Evolutionary conservation across 2,329 filamentous ascomycete species (phyloP), one percentile per base, ranked within the genome.

Genomic region (Aspergillus viridinutans): DNA sequence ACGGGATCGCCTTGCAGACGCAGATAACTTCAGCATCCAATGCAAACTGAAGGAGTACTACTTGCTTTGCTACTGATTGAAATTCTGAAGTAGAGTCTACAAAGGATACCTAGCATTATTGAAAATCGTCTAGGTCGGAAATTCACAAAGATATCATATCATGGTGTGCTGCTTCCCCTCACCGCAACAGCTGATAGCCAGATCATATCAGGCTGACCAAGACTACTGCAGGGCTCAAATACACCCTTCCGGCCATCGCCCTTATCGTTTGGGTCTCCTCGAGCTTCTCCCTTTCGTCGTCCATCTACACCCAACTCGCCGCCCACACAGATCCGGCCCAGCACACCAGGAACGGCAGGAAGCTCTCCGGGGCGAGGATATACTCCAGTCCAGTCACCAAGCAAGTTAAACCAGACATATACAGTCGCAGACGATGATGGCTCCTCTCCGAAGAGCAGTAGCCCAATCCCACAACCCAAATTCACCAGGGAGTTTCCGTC

Each of bases 171-270:
- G 20, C 21, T 47, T 47, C 10, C 23, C 21, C 10, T 47, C 23
- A 7, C 12, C 21, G 8, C 14, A 26, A 12, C 23, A 20, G n/a
- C 42, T 6, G 8, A 47, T 43, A 17, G 21, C 28, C 17, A n/a
- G 38, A 29, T 20, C 21, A 56, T 35, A 21, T 17, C 28, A 20
- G 38, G 6, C 4, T 9, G 21, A 32, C 17, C n/a, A 51, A 28
- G 21, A 20, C 9, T 1, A 50, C 7, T 25, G 50, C 60, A 74
- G 71, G 70, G 71, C 53, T 85, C 81, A 79, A 71, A 81, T 79
- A 72, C 80, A 77, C 77, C 83, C 56, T 90, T 88, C 74, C 90
- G 89, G 72, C 86, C 87, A 14, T 90, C 87, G 25, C 86, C 86
- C 54, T 76, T 90, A 59, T 87, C 87, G 58, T 90, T 88, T 74